Base-by-base conservation (phyloP, 1,139 yeast genomes). In the Nakaseomyces glabratus region DNA sequence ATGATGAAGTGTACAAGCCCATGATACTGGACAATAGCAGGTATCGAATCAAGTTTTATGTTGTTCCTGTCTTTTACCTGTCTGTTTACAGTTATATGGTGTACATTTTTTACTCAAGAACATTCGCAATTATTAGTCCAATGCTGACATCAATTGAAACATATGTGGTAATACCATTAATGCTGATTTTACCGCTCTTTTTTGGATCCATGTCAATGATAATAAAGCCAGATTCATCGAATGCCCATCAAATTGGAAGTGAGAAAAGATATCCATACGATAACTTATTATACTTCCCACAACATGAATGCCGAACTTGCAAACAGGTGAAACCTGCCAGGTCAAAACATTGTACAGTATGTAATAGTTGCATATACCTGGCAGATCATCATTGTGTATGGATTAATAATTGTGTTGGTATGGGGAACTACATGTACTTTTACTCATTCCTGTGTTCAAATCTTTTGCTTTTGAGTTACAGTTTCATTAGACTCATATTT, bases 301-400 rank as follows among this genome's bases (percentile, higher is more conserved):
- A 40, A 12, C 39, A 39, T 2, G 20, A 19, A 3, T 63, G 68
- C 36, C 31, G 57, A 4, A 82, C 96, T 0, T 90, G 98, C 54
- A 58, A 65, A 2, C 47, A 68, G n/a, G 53, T 59, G 4, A 88
- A 85, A 47, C 88, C 93, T 0, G 94, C 97, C 1, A 62, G 98
- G 31, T 81, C 94, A 8, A 86, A 84, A 51, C 98, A 90, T 58
- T 90, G 98, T 54, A 67, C 79, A 3, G 65, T 69, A 9, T 90
- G 97, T 56, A 66, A 68, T 34, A 48, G 57, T 17, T 90, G 98
- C 54, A 65, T 80, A 4, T 61, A 77, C 22, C 53, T 80, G 41
- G 75, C 70, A 47, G 98, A 90, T 55, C 98, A 90, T 54, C 97
- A 90, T 59, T 90, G 98, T 53, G 60, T 85, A n/a, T 90, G 96